phyloP scores from a whole-genome alignment of 2,329 filamentous ascomycete species.

The Penicillium sp. region DNA sequence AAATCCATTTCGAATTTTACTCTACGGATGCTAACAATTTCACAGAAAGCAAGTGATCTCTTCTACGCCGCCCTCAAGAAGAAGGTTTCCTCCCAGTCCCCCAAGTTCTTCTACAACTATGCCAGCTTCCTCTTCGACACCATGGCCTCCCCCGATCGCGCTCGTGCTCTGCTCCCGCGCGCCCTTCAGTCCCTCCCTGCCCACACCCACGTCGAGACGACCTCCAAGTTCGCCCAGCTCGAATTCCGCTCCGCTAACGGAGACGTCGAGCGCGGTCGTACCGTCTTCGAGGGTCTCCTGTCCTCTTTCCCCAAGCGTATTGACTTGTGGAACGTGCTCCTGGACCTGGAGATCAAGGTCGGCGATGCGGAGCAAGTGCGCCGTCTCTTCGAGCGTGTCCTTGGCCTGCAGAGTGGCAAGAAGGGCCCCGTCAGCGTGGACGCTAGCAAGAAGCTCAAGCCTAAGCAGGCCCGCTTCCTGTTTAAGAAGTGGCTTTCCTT shows the following conservation, averaged over 20 bases:
- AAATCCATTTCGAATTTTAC: not conserved
- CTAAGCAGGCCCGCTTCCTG: conserved; percentile 78
- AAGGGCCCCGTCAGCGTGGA: conserved; percentile 35
- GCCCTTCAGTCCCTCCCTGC: conserved; percentile 79
- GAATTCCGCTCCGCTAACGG: conserved; percentile 84
- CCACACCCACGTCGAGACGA: conserved; percentile 69
- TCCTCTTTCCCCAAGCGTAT: conserved; percentile 83
- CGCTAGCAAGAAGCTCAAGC: conserved; percentile 67
- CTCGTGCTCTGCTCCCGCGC: conserved; percentile 74
- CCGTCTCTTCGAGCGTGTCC: conserved; percentile 77
- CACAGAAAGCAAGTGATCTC: conserved; percentile 79
- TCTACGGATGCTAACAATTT: conserved; percentile 25
- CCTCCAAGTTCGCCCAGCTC: conserved; percentile 83
- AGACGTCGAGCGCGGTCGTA: conserved; percentile 86
- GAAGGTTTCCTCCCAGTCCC: conserved; percentile 72
- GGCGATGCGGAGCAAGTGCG: conserved; percentile 65
- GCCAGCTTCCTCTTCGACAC: conserved; percentile 86
- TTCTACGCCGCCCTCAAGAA: conserved; percentile 88
- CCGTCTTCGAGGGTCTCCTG: conserved; percentile 87
- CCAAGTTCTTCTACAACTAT: conserved; percentile 89
- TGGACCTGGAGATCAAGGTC: conserved; percentile 74
- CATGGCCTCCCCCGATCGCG: conserved; percentile 66
- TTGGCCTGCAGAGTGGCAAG: conserved; percentile 46
- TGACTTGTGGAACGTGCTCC: conserved; percentile 88
- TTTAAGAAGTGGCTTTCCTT: conserved; percentile 91